Evolutionary conservation across 257 asterid genomes (phyloP).

Genomic region (Solanum lignicaule): DNA sequence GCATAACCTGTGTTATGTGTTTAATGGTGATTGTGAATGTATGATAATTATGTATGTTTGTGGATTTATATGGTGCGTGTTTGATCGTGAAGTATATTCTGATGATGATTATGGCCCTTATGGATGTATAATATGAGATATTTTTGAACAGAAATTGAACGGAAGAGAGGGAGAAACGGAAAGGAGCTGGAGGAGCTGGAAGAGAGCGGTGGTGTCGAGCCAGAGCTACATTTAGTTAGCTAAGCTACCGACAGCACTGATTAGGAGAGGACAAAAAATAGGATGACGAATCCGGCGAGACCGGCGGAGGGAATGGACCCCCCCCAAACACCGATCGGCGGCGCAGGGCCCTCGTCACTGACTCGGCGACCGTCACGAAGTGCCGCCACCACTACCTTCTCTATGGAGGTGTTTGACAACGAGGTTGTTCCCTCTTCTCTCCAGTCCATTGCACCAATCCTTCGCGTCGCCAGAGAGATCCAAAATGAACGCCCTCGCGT

Average conservation of each 20-base stretch:
- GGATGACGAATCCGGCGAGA: background rate
- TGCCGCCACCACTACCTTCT: conserved; percentile 71
- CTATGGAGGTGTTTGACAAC: conserved; percentile 88
- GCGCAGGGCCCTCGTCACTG: conserved; percentile 26
- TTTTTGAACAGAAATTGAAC: background rate
- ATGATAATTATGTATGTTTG: background rate
- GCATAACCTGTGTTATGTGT: background rate
- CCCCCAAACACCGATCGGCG: background rate
- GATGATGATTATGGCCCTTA: background rate
- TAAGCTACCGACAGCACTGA: conserved; percentile 1
- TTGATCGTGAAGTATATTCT: background rate
- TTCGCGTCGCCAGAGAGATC: conserved; percentile 84
- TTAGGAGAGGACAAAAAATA: background rate
- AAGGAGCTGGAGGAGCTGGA: conserved; percentile 2
- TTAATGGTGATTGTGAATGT: background rate
- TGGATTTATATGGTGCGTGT: background rate
- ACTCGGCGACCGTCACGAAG: conserved; percentile 80
- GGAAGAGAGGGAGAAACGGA: background rate
- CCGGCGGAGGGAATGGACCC: background rate
- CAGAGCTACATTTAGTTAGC: background rate
- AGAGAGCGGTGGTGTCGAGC: conserved; percentile 3
- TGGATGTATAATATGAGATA: background rate
- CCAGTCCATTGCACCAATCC: conserved; percentile 84
- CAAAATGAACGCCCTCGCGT: conserved; percentile 85
- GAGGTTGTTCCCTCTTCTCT: conserved; percentile 97